Percentiles rank a stretch among this genome's conserved stretches.
phyloP scores from a whole-genome alignment of 2,329 filamentous ascomycete species.

The Trichoderma endophyticum region DNA sequence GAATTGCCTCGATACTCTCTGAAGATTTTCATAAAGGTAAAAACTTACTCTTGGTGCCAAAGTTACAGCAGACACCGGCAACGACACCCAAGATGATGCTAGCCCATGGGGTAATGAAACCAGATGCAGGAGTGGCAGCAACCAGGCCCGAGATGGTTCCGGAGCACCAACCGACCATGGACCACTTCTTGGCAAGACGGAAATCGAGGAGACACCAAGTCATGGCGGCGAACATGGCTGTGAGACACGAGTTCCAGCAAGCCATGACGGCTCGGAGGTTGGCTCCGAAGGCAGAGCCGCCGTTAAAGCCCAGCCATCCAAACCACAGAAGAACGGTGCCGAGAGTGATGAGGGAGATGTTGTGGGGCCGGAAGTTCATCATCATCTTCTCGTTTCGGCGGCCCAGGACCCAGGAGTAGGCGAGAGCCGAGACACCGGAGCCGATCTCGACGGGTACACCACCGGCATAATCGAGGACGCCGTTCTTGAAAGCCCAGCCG shows the following conservation, averaged over 20 bases:
- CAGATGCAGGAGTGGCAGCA: conserved; percentile 66
- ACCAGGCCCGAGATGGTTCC: conserved; percentile 69
- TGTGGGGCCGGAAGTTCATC: conserved; percentile 99
- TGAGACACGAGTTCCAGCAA: conserved; percentile 96
- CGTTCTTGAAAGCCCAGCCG: conserved; percentile 88
- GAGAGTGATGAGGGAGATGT: conserved; percentile 94
- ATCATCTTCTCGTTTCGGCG: conserved; percentile 99
- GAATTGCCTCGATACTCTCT: background rate
- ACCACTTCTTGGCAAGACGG: conserved; percentile 92
- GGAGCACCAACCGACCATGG: conserved; percentile 70
- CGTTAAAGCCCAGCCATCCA: conserved; percentile 98
- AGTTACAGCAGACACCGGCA: conserved; percentile 65
- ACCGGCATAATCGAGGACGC: conserved; percentile 93
- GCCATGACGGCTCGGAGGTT: conserved; percentile 94
- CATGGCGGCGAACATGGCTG: conserved; percentile 86
- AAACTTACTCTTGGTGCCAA: conserved; percentile 56
- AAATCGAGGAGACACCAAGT: conserved; percentile 96
- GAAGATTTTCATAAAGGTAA: background rate
- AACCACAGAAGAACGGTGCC: conserved; percentile 97
- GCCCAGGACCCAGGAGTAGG: conserved; percentile 93
- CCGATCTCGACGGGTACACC: conserved; percentile 96
- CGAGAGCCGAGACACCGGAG: conserved; percentile 87
- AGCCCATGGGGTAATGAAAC: conserved; percentile 66
- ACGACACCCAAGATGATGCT: conserved; percentile 64
- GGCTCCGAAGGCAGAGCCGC: conserved; percentile 88